Percentiles rank a stretch among this genome's conserved stretches.
Evolutionary conservation across 371 early-diverging fungal species (phyloP).

Genomic region (Dichotomocladium elegans): DNA sequence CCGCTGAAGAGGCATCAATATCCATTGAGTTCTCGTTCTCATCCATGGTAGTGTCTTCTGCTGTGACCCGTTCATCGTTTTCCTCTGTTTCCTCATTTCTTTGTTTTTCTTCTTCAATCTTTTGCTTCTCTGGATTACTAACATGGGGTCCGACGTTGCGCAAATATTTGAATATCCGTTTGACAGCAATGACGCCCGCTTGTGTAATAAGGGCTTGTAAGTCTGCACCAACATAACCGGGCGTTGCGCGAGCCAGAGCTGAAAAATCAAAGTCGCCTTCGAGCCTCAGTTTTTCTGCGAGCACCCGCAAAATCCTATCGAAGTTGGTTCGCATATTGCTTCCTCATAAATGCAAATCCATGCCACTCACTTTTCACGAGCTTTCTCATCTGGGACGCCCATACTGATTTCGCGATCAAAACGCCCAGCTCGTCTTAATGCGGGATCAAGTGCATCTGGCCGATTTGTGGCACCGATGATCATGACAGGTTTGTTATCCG

Average conservation of each 20-base stretch:
- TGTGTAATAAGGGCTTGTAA: slow-evolving; percentile 93
- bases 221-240: slow-evolving; percentile 99
- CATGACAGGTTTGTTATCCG: slow-evolving; percentile 87
- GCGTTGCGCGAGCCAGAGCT: slow-evolving; percentile 90
- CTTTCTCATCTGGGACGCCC: slow-evolving; percentile 96
- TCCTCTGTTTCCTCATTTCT: slow-evolving; percentile 27
- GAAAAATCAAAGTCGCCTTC: slow-evolving; percentile 87
- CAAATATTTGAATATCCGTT: slow-evolving; percentile 85
- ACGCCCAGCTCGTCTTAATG: slow-evolving; percentile 95
- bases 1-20: slow-evolving; percentile 36
- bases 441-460: slow-evolving; percentile 97
- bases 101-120: slow-evolving; percentile 16
- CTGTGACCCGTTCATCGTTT: too few relatives aligned
- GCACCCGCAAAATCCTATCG: slow-evolving; percentile 84
- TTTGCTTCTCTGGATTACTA: background rate
- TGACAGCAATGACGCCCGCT: slow-evolving; percentile 96
- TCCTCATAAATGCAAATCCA: too few relatives aligned
- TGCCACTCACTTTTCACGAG: slow-evolving; percentile 75
- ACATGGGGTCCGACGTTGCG: slow-evolving; percentile 6
- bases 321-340: too few relatives aligned
- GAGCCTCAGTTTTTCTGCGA: slow-evolving; percentile 84
- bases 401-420: slow-evolving; percentile 98
- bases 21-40: slow-evolving; percentile 27
- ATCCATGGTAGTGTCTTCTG: slow-evolving; percentile 21
- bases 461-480: slow-evolving; percentile 99